phyloP scores from a whole-genome alignment of 2,329 filamentous ascomycete species.

The Zasmidium cellare region DNA sequence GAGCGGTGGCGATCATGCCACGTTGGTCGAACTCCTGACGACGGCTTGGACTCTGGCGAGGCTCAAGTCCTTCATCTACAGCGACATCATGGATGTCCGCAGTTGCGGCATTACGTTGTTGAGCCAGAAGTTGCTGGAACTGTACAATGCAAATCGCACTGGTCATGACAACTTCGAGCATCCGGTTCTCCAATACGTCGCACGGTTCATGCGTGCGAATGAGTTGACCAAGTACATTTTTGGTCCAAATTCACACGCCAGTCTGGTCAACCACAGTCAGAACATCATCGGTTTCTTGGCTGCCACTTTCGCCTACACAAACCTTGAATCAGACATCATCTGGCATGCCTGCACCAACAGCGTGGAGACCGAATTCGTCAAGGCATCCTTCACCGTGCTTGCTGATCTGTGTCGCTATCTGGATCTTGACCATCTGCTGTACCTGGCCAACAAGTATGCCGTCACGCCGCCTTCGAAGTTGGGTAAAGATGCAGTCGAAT shows the following conservation, averaged over 20 bases:
- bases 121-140: slow-evolving; percentile 66
- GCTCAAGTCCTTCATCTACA: slow-evolving; percentile 71
- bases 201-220: slow-evolving; percentile 67
- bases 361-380: slow-evolving; percentile 80
- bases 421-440: slow-evolving; percentile 52
- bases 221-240: slow-evolving; percentile 83
- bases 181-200: slow-evolving; percentile 66
- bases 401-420: slow-evolving; percentile 48
- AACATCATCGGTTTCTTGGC: slow-evolving; percentile 88
- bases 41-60: slow-evolving; percentile 70
- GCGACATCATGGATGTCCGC: slow-evolving; percentile 86
- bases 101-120: slow-evolving; percentile 76
- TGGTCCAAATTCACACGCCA: slow-evolving; percentile 86
- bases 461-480: slow-evolving; percentile 34
- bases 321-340: slow-evolving; percentile 72
- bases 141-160: slow-evolving; percentile 56
- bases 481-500: slow-evolving; percentile 24
- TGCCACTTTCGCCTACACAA: slow-evolving; percentile 71
- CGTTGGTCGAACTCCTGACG: slow-evolving; percentile 51
- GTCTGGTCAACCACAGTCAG: slow-evolving; percentile 76
- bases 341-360: slow-evolving; percentile 82
- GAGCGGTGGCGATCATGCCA: slow-evolving; percentile 14
- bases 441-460: slow-evolving; percentile 71
- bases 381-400: slow-evolving; percentile 73
- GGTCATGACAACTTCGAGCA: slow-evolving; percentile 34